Evolutionary conservation across 108 stramenopile species (phyloP).

Genomic region (Cafeteria roenbergensis): DNA sequence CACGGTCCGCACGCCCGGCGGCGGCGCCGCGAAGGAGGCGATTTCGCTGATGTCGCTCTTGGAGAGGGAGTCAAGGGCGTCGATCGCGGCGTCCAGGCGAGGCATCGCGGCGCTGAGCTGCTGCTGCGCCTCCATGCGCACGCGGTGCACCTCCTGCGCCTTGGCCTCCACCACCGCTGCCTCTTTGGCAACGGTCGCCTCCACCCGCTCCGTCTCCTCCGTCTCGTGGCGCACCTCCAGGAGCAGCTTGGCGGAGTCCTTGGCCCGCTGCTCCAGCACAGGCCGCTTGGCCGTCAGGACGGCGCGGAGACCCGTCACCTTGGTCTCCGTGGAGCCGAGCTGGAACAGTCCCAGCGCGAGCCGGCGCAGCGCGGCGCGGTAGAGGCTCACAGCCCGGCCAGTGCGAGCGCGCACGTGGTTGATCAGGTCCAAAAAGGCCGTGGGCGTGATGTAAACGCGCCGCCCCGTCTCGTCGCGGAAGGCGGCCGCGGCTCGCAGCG

Average conservation of each 20-base stretch:
- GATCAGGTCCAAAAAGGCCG: slow-evolving; percentile 41
- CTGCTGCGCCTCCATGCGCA: slow-evolving; percentile 32
- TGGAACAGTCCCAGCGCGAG: slow-evolving; percentile 33
- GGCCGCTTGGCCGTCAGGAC: slow-evolving; percentile 42
- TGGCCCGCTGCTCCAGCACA: slow-evolving; percentile 29
- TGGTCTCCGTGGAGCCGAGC: slow-evolving; percentile 34
- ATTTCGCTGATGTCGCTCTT: slow-evolving; percentile 39
- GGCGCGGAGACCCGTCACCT: slow-evolving; percentile 33
- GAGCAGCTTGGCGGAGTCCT: slow-evolving; percentile 27
- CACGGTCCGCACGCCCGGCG: slow-evolving; percentile 35
- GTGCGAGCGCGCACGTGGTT: slow-evolving; percentile 30
- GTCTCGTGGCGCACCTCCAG: slow-evolving; percentile 24
- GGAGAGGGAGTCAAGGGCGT: slow-evolving; percentile 28
- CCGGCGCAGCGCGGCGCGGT: slow-evolving; percentile 31
- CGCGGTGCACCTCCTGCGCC: slow-evolving; percentile 14
- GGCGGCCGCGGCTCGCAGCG: not conserved
- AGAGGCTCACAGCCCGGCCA: slow-evolving; percentile 26
- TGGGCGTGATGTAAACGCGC: slow-evolving; percentile 43
- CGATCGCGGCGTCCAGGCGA: slow-evolving; percentile 28
- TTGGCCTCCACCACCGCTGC: slow-evolving; percentile 24
- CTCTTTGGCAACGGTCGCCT: slow-evolving; percentile 30
- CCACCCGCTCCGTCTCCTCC: slow-evolving; percentile 24
- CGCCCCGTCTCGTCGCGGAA: slow-evolving; percentile 18
- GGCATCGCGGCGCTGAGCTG: slow-evolving; percentile 38
- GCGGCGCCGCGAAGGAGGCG: slow-evolving; percentile 34